Conservation (phyloP, 1,139 yeast species). For the Diutina sp. region DNA sequence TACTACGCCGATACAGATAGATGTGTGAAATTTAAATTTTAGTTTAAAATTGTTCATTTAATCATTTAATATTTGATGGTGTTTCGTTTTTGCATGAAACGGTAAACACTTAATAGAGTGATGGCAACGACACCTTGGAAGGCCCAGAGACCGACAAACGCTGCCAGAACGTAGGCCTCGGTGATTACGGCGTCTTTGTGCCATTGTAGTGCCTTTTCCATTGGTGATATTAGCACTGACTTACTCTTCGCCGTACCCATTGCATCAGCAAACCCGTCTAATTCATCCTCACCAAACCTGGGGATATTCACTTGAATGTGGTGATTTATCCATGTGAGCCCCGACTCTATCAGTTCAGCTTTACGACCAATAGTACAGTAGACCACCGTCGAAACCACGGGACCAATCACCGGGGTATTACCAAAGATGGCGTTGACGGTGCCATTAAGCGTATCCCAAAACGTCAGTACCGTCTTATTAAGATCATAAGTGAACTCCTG, state of each 20-base stretch:
- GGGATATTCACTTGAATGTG: constrained; percentile 55
- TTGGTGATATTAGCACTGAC: background rate
- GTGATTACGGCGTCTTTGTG: constrained; percentile 3
- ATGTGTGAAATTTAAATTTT: no score
- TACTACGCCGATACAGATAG: no score
- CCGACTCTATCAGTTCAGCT: constrained; percentile 48
- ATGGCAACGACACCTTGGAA: constrained; percentile 29
- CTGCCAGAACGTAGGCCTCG: constrained; percentile 34
- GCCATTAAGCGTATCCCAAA: constrained; percentile 11
- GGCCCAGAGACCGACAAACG: constrained; percentile 35
- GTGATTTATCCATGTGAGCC: constrained; percentile 67
- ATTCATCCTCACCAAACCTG: constrained; percentile 10
- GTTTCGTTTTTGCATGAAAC: background rate
- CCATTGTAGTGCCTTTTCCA: background rate
- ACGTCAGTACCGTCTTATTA: background rate
- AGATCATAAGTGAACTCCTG: background rate
- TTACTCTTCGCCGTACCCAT: background rate
- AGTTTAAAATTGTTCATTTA: background rate
- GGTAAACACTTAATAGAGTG: background rate
- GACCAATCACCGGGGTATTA: constrained; percentile 50
- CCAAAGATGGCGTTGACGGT: constrained; percentile 38
- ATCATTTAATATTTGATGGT: background rate
- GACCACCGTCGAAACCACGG: constrained; percentile 48
- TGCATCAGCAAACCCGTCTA: constrained; percentile 13
- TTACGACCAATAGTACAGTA: constrained; percentile 74